Evolutionary conservation across 2,329 filamentous ascomycete species (phyloP), one percentile per base, ranked within the genome.

Genomic region (Metarhizium sp.): DNA sequence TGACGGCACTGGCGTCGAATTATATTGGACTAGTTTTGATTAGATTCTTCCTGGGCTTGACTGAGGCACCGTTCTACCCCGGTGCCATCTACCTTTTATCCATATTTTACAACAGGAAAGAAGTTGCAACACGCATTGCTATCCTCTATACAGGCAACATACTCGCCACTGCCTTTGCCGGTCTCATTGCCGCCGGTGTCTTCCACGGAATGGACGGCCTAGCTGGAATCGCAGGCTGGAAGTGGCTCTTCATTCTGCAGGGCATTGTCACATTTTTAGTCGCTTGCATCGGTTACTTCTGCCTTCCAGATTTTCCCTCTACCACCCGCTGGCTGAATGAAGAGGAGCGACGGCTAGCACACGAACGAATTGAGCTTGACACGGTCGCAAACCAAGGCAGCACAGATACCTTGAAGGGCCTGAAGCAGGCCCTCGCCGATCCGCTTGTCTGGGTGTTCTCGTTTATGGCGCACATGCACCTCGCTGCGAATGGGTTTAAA

Each of bases 231-330:
- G 69, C 74, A 3, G 84, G 83, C 3, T 88, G 84, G 83, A 71
- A 80, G 16, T 85, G 81, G 64, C 73, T 87, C 0, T 87, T 87
- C 67, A 84, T 87, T 50, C 78, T 88, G 25, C 84, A 88, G 64
- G 85, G 85, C 6, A 72, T 75, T 1, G 75, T 62, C 0, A 71
- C 68, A 0, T 67, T 61, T 1, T 38, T 66, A 2, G 57, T 70
- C 14, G 67, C 68, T 6, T 34, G 69, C 6, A 2, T 62, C 4
- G 66, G 66, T 2, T 69, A 67, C 50, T 64, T 63, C 14, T 60
- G 69, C 45, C 63, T 71, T 2, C 68, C 67, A 11, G 68, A 69
- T 47, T 78, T 51, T 63, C 78, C 67, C 1, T 73, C 75, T 40
- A 78, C 78, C 0, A 68, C 75, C 1, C 66, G 70, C 25, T 68